Evolutionary conservation across 2,329 filamentous ascomycete genomes (phyloP).

Genomic region (Ilyonectria destructans): DNA sequence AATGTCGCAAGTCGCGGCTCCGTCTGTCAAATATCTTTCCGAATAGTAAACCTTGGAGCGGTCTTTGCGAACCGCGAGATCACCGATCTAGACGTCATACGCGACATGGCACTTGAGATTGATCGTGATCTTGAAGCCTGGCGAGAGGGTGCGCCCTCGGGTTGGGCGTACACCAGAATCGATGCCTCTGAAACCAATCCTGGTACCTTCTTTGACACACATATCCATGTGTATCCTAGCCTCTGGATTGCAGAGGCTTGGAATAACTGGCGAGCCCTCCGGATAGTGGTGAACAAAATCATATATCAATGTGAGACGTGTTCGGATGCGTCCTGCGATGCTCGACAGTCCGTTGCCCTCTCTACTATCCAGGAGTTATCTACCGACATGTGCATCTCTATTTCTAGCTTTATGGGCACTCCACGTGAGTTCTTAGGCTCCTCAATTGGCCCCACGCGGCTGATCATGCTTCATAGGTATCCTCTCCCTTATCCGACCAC

Average conservation of each 20-base stretch:
- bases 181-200: not conserved
- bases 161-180: not conserved
- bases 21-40: not conserved
- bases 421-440: not conserved
- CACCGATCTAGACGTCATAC: not conserved
- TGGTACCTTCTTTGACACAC: not conserved
- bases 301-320: not conserved
- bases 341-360: not conserved
- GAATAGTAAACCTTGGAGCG: not conserved
- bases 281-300: not conserved
- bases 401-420: not conserved
- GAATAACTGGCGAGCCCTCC: constrained; percentile 10
- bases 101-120: not conserved
- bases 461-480: not conserved
- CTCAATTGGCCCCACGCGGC: not conserved
- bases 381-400: not conserved
- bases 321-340: too few species aligned
- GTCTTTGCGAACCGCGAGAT: not conserved
- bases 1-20: not conserved
- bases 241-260: constrained; percentile 1
- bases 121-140: not conserved
- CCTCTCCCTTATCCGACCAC: not conserved
- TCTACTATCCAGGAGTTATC: not conserved
- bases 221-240: not conserved
- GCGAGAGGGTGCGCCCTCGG: not conserved